These are phyloP conservation scores for Knufia petricola DNA, from an alignment of 2,329 filamentous ascomycete genomes.

Conservation along the genomic window DNA sequence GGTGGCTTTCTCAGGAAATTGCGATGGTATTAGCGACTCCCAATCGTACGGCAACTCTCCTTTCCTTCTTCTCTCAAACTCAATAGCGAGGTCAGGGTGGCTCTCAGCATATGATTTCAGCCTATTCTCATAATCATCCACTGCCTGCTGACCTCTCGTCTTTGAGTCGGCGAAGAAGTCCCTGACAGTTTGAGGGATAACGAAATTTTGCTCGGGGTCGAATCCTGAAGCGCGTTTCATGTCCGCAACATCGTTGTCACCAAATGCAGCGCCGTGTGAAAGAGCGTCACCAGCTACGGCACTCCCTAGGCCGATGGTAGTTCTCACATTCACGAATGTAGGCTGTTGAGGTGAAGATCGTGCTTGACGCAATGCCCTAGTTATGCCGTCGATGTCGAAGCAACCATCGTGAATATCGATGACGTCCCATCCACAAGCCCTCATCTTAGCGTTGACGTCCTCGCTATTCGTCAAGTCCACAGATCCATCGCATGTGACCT, in stretches of 20 bases:
- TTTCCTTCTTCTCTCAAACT: slow-evolving; percentile 40
- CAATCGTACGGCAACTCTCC: slow-evolving; percentile 43
- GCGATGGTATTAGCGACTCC: slow-evolving; percentile 41
- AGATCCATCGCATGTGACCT: slow-evolving; percentile 50
- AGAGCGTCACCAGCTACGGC: slow-evolving; percentile 42
- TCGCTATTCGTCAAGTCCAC: slow-evolving; percentile 47
- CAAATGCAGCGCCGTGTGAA: slow-evolving; percentile 51
- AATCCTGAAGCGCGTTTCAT: slow-evolving; percentile 41
- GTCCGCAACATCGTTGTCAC: slow-evolving; percentile 43
- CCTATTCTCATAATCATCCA: slow-evolving; percentile 41
- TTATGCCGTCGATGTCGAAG: slow-evolving; percentile 41
- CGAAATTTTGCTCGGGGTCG: slow-evolving; percentile 40
- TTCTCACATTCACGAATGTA: slow-evolving; percentile 48
- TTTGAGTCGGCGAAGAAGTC: slow-evolving; percentile 45
- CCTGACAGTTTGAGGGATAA: slow-evolving; percentile 38
- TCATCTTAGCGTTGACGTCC: slow-evolving; percentile 50
- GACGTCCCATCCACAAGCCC: slow-evolving; percentile 47
- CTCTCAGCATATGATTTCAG: slow-evolving; percentile 35
- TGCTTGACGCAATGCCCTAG: slow-evolving; percentile 38
- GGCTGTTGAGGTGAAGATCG: slow-evolving; percentile 34
- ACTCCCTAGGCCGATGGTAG: slow-evolving; percentile 44
- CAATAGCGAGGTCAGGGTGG: slow-evolving; percentile 39
- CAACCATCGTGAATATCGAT: slow-evolving; percentile 45
- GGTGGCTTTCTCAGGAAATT: slow-evolving; percentile 42
- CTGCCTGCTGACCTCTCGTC: slow-evolving; percentile 37